Base-by-base conservation (phyloP, 2,329 filamentous ascomycete genomes). In the Ramularia collo-cygni region DNA sequence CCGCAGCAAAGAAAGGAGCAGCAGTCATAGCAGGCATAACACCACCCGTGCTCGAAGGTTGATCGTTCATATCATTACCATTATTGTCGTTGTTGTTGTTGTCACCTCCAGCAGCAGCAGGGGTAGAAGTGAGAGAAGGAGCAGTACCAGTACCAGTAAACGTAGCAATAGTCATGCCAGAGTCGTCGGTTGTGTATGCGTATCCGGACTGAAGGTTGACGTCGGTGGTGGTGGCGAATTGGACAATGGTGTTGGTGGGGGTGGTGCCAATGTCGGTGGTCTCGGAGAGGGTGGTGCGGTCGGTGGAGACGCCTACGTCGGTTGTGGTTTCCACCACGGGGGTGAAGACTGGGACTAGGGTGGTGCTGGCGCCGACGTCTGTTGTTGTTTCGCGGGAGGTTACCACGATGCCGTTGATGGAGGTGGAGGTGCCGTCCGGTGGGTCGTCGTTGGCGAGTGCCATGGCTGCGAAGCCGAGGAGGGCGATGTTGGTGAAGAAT, bases 211-310 rank as follows among this genome's bases (percentile, higher is more conserved):
- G 35, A 16, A 47, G 40, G 21, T 38, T 38, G 3, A 47, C 34
- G 10, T 43, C 40, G 6, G 44, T 43, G 13, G 44, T 43, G 3
- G 40, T 47, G 5, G 33, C 44, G 35, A 34, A 34, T 10, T 40
- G 40, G 8, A 24, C 21, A 10, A 24, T 24, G 6, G 40, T 47
- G 37, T 40, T 47, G 28, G 44, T 47, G 0, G 44, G 26, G 2
- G 37, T 47, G 17, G 37, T 43, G 19, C 39, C 35, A 17, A 39
- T 21, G 14, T 46, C 39, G 14, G 43, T 46, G 18, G 42, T 45
- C 24, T 31, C 33, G 16, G 27, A 21, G 17, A 45, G 24, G 10
- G 34, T 38, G 24, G 29, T 30, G 28, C 18, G 28, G 15, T 28
- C 13, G 35, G 42, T 45, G 15, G 34, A 10, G 24, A 38, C 35